Base-by-base conservation (phyloP, 148 eudicot genomes). In the Cornus controversa region DNA sequence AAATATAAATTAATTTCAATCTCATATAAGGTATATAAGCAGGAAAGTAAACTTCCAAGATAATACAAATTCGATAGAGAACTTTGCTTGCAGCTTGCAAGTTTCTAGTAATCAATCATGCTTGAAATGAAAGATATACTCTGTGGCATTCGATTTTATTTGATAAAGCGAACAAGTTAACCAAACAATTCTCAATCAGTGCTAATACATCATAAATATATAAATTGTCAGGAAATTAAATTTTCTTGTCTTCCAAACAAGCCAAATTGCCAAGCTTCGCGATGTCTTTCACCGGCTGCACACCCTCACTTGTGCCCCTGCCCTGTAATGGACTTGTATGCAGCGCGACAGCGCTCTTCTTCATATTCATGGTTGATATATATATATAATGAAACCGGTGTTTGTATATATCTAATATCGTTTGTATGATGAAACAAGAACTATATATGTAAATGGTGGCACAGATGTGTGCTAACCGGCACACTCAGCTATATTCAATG, bases 141-240 rank as follows among this genome's bases (percentile, higher is more conserved):
- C 67, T 26, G 31, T 65, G 64, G 37, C n/a, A n/a, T n/a, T n/a
- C n/a, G n/a, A n/a, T n/a, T n/a, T n/a, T n/a, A n/a, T n/a, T 23
- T 72, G 75, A 27, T 31, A 31, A 31, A 54, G 8, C 16, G 75
- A 57, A 31, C 29, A 10, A 58, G 67, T 23, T 65, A 58, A 36
- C 16, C 25, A 63, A n/a, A 74, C 77, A 74, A 9, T 40, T 22
- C 34, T 64, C 77, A 64, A 27, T 74, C 57, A 64, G 34, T 25
- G 40, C 29, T 60, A 74, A 63, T 24, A 63, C 57, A 74, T 34
- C 40, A 60, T 6, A 13, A 5, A 62, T 20, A 14, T 11, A 60
- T 11, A 66, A 36, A 65, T 40, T 74, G 40, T 34, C 45, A 24
- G 54, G 68, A 58, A 74, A 34, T 74, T 29, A 62, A 74, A 25